Evolutionary conservation across 805 yeast genomes (phyloP).

Genomic region (Pichia thaimueangensis): DNA sequence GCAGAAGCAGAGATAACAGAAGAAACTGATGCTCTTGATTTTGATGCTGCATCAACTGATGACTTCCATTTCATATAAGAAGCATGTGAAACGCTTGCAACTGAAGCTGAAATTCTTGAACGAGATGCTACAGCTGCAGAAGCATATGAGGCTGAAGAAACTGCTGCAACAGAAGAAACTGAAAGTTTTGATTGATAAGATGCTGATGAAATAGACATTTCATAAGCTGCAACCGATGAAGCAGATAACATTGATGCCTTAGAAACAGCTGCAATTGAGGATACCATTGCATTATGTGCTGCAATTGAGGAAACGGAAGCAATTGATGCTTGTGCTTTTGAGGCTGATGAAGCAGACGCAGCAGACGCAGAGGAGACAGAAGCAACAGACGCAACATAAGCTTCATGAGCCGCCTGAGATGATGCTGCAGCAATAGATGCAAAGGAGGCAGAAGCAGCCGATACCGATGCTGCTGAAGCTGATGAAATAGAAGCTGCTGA

Average conservation of each 20-base stretch:
- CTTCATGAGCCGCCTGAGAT: slow-evolving; percentile 18
- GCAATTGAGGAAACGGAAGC: slow-evolving; percentile 16
- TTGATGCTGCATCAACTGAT: background rate
- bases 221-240: slow-evolving; percentile 6
- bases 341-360: slow-evolving; percentile 2
- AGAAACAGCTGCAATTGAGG: slow-evolving; percentile 17
- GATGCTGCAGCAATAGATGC: slow-evolving; percentile 17
- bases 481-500: slow-evolving; percentile 13
- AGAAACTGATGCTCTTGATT: background rate
- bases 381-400: slow-evolving; percentile 7
- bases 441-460: too few species aligned
- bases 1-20: background rate
- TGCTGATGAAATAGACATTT: slow-evolving; percentile 7
- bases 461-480: too few species aligned
- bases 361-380: slow-evolving; percentile 2
- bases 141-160: slow-evolving; percentile 2
- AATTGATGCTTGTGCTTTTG: background rate
- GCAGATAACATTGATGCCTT: slow-evolving; percentile 15
- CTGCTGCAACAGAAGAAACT: slow-evolving; percentile 10
- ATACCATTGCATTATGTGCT: too few species aligned
- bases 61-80: background rate
- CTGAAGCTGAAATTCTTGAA: slow-evolving; percentile 1
- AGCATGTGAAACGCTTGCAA: slow-evolving; percentile 3
- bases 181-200: slow-evolving; percentile 6
- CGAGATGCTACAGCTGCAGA: background rate